These are phyloP conservation scores for Crithidia mellificae DNA, from an alignment of 208 protist genomes.

Conservation along the genomic window DNA sequence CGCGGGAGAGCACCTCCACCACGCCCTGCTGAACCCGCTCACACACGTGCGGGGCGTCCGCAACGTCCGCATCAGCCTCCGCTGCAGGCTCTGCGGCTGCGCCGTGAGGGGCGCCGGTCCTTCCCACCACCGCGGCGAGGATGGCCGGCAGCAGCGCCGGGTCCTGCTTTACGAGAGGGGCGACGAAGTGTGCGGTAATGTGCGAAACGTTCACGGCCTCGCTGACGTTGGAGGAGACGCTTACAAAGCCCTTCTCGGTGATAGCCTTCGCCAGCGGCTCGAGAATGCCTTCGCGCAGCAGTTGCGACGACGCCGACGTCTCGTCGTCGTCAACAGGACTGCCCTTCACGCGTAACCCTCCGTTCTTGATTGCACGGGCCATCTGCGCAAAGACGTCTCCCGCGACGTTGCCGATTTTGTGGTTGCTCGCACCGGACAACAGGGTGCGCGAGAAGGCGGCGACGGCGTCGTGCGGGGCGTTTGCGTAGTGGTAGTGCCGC, in stretches of 20 bases:
- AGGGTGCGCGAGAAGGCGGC: slow-evolving; percentile 54
- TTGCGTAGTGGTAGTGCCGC: slow-evolving; percentile 26
- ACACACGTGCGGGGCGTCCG: neutral
- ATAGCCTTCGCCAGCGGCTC: slow-evolving; percentile 60
- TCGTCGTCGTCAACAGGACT: no score
- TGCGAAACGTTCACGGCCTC: slow-evolving; percentile 62
- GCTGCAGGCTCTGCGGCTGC: no score
- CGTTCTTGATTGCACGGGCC: slow-evolving; percentile 13
- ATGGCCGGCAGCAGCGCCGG: slow-evolving; percentile 24
- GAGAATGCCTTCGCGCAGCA: slow-evolving; percentile 52
- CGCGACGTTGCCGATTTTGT: slow-evolving; percentile 81
- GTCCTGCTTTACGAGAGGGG: slow-evolving; percentile 65
- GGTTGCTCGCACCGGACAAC: slow-evolving; percentile 65
- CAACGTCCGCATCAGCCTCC: no score
- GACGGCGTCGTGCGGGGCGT: slow-evolving; percentile 11
- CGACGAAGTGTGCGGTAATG: slow-evolving; percentile 79
- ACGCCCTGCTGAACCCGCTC: slow-evolving; percentile 63
- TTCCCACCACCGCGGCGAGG: slow-evolving; percentile 27
- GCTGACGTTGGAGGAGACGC: slow-evolving; percentile 48
- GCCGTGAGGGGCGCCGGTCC: neutral
- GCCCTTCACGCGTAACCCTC: no score
- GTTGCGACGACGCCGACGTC: neutral
- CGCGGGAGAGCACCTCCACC: slow-evolving; percentile 75
- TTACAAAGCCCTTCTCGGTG: slow-evolving; percentile 43
- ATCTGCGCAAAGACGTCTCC: slow-evolving; percentile 80